Evolutionary conservation across 192 early-diverging fungal genomes (phyloP), one percentile per base, ranked within the genome.

Genomic region (Lobosporangium transversale): DNA sequence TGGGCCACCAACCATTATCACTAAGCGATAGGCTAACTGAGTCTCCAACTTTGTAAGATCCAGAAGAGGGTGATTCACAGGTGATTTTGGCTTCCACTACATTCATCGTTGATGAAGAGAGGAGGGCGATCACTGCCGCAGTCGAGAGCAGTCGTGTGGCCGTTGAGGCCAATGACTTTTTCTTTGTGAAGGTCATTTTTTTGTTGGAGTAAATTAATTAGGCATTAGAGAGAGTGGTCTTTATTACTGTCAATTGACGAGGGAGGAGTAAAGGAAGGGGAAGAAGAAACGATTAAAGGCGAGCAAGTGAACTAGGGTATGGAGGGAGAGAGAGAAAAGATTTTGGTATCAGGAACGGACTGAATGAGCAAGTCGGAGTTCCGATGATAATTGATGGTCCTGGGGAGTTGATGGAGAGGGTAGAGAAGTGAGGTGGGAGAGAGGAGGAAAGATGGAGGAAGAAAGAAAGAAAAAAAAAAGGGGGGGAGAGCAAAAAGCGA

Each of bases 1-100:
- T 50, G 7, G 69, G 69, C 69, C 61, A 71, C 61, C 53, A 71
- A 12, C 53, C 55, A 33, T 51, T 71, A 32, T 62, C 68, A 18
- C 60, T 42, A 2, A 62, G 36, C 15, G 32, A 37, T n/a, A 71
- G n/a, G 2, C 31, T 14, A 35, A 71, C 68, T 4, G 32, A 30
- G 32, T 71, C 45, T 0, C 68, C 68, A 8, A 51, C 60, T 11
- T 56, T 49, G n/a, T 49, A 32, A 14, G 53, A 32, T 30, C 70
- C 70, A 24, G 62, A 32, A 24, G 62, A 32, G 0, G 70, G 70
- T 18, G 70, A 74, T 10, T 33, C 1, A 43, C 70, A 74, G 33
- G 17, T 53, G 70, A 65, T 37, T 12, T 7, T 15, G 21, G 62
- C 62, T 3, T 64, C 40, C 8, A 43, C 44, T 5, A 29, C 45